Conservation (phyloP, 345 rosid genomes). For the Hirschfeldia incana region DNA sequence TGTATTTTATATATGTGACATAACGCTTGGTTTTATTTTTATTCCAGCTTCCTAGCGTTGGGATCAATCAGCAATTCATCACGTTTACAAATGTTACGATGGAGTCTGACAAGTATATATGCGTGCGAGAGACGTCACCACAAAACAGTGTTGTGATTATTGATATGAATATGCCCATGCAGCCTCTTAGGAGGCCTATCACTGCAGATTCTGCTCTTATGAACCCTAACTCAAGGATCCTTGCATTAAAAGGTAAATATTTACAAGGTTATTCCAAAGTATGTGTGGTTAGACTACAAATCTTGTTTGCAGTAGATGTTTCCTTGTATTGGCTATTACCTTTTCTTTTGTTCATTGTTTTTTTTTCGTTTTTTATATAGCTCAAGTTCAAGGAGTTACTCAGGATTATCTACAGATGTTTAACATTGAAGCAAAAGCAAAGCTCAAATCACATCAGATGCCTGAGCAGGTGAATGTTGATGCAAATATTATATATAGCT, state of each 20-base stretch:
- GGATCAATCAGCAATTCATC: conserved; percentile 77
- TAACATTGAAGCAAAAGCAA: conserved; percentile 94
- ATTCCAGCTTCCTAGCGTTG: conserved; percentile 68
- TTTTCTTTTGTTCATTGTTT: conserved; percentile 1
- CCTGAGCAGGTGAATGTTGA: conserved; percentile 78
- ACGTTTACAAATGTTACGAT: conserved; percentile 78
- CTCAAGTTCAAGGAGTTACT: conserved; percentile 93
- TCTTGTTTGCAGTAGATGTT: conserved; percentile 6
- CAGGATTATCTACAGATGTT: conserved; percentile 99
- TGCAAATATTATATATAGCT: conserved; percentile 4
- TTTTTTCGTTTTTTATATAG: conserved; percentile 46
- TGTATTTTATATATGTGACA: not conserved
- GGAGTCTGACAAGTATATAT: conserved; percentile 89
- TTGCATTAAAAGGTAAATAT: conserved; percentile 68
- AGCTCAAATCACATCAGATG: conserved; percentile 95
- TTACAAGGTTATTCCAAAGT: not conserved
- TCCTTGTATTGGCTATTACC: not conserved
- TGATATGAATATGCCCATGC: conserved; percentile 84
- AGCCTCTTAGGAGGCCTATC: conserved; percentile 80
- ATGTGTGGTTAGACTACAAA: not conserved
- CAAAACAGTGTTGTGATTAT: conserved; percentile 80
- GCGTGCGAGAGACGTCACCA: conserved; percentile 85
- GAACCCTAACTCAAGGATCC: conserved; percentile 87
- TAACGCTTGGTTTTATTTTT: conserved; percentile 23
- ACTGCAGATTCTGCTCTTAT: conserved; percentile 83